Evolutionary conservation across 2,329 filamentous ascomycete species (phyloP).

Genomic region (Beauveria caledonica): DNA sequence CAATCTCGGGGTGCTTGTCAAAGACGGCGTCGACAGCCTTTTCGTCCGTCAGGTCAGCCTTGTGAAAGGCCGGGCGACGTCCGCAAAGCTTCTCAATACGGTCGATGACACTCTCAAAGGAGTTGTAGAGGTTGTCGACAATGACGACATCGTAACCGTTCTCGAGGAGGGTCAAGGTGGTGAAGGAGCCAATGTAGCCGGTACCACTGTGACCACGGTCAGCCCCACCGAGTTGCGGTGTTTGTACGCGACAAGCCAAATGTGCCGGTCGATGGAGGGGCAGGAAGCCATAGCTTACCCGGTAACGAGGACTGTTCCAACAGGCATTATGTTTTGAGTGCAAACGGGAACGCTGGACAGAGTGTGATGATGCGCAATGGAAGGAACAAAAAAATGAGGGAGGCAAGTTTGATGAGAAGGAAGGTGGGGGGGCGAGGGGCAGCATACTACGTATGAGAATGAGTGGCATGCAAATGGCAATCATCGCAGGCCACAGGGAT

Average conservation of each 20-base stretch:
- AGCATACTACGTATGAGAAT: not conserved
- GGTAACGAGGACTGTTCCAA: conserved; percentile 84
- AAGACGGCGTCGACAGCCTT: conserved; percentile 79
- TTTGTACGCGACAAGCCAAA: not conserved
- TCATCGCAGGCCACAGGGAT: not conserved
- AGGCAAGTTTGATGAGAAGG: not conserved
- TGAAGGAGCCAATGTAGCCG: conserved; percentile 99
- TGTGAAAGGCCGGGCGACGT: conserved; percentile 76
- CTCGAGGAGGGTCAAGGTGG: conserved; percentile 80
- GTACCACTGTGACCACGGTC: conserved; percentile 60
- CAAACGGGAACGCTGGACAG: conserved; percentile 18
- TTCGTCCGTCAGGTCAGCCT: conserved; percentile 84
- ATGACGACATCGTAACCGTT: conserved; percentile 96
- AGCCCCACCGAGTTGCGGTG: not conserved
- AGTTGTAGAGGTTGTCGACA: conserved; percentile 96
- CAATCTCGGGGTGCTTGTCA: conserved; percentile 79
- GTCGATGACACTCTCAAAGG: conserved; percentile 81
- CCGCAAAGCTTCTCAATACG: conserved; percentile 91
- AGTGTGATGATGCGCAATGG: conserved; percentile 7
- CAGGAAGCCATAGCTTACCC: conserved; percentile 52
- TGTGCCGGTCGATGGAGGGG: conserved; percentile 12
- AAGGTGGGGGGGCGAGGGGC: conserved; percentile 3
- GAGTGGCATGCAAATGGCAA: not conserved
- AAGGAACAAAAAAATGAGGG: conserved; percentile 1
- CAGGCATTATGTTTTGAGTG: conserved; percentile 48